Evolutionary conservation across 495 filamentous ascomycete genomes (phyloP).

Genomic region (Amphirosellinia nigrospora): DNA sequence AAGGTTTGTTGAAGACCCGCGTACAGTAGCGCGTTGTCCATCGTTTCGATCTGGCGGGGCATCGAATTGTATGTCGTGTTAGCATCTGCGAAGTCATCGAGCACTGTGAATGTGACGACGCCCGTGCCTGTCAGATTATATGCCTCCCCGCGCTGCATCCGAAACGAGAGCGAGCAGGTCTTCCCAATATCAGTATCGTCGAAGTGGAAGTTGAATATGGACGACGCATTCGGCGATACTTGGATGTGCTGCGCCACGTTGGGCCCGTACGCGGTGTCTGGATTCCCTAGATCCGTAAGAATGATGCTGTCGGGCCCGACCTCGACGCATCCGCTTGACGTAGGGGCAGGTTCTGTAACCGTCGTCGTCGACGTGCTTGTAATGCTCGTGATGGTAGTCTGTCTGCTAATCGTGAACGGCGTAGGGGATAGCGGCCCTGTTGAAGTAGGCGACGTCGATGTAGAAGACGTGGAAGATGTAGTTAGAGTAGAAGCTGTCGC

Average conservation of each 20-base stretch:
- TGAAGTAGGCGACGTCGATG: slow-evolving; percentile 11
- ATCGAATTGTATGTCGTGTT: slow-evolving; percentile 60
- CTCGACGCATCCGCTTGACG: slow-evolving; percentile 21
- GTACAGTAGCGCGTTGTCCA: slow-evolving; percentile 19
- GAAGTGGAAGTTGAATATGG: slow-evolving; percentile 76
- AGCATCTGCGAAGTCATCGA: slow-evolving; percentile 45
- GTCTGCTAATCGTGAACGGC: slow-evolving; percentile 17
- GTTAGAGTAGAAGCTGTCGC: slow-evolving; percentile 25
- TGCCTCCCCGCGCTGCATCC: slow-evolving; percentile 45
- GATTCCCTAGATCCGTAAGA: slow-evolving; percentile 62
- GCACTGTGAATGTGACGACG: slow-evolving; percentile 56
- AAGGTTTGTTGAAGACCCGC: slow-evolving; percentile 22
- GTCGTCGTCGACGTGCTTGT: slow-evolving; percentile 21
- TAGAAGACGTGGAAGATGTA: not conserved
- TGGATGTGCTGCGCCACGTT: slow-evolving; percentile 60
- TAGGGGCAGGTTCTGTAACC: slow-evolving; percentile 10
- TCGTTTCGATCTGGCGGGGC: slow-evolving; percentile 48
- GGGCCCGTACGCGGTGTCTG: slow-evolving; percentile 44
- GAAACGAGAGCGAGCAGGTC: slow-evolving; percentile 69
- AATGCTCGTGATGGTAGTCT: slow-evolving; percentile 23
- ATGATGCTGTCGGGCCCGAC: slow-evolving; percentile 53
- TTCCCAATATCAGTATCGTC: slow-evolving; percentile 58
- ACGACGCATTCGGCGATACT: slow-evolving; percentile 62
- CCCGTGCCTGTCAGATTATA: slow-evolving; percentile 65
- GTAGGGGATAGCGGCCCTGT: slow-evolving; percentile 9